Evolutionary conservation across 768 basidiomycete genomes (phyloP).

Genomic region (Symmetrospora coprosmae): DNA sequence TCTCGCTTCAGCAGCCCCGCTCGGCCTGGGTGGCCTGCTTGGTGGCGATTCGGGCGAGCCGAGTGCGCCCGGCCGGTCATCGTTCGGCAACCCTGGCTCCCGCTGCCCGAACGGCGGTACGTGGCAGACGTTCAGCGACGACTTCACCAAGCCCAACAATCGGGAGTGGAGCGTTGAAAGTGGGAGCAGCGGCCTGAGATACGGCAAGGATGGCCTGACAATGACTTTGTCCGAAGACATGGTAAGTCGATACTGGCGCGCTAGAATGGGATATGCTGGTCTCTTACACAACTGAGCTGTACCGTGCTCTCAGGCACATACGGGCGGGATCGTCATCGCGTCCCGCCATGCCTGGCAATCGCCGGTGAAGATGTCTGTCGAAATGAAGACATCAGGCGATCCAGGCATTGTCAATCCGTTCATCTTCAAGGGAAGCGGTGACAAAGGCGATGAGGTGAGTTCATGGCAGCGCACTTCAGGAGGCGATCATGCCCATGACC

Average conservation of each 20-base stretch:
- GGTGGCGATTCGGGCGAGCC: not conserved
- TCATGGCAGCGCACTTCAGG: too few relatives aligned
- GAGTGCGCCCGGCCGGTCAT: not conserved
- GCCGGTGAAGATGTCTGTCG: conserved; percentile 3
- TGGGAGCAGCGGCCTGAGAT: not conserved
- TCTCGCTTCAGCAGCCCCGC: not conserved
- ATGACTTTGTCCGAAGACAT: not conserved
- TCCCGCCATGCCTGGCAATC: conserved; percentile 1
- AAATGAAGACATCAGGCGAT: conserved; percentile 2
- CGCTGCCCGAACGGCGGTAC: not conserved
- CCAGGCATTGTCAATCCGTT: conserved; percentile 13
- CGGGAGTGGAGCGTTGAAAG: not conserved
- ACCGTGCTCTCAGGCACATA: not conserved
- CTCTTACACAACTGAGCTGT: not conserved
- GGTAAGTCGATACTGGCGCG: not conserved
- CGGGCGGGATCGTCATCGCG: conserved; percentile 2
- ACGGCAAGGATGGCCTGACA: not conserved
- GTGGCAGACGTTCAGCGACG: not conserved
- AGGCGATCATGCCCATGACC: not conserved
- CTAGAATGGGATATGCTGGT: too few relatives aligned
- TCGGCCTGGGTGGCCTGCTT: not conserved
- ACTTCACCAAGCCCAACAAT: not conserved
- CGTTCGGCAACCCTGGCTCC: not conserved
- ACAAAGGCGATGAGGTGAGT: conserved; percentile 9
- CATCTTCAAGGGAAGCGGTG: not conserved